phyloP scores from a whole-genome alignment of 345 rosid genomes.

The Fremontodendron californicum region DNA sequence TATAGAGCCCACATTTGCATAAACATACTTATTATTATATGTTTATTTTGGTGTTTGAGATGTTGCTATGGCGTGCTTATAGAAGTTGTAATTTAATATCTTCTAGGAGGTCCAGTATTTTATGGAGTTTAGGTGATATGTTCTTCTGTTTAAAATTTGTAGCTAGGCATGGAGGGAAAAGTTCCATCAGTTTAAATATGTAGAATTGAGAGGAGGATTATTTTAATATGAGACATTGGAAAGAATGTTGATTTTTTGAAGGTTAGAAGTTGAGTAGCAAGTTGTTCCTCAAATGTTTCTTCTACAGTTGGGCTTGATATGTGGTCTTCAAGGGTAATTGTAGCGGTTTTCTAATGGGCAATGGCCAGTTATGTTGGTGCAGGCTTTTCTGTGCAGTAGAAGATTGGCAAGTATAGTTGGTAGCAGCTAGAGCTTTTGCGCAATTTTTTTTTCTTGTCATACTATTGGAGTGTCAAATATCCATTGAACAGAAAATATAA shows the following conservation, averaged over 20 bases:
- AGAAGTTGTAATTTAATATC: neutral
- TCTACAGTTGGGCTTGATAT: neutral
- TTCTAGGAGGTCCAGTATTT: neutral
- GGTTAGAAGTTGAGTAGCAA: neutral
- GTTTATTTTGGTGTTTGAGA: neutral
- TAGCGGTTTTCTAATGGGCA: neutral
- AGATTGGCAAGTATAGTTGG: neutral
- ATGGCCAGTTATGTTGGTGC: neutral
- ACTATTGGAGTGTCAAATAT: neutral
- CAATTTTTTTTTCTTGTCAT: neutral
- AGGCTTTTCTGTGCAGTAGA: neutral
- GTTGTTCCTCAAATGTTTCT: neutral
- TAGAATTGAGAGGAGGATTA: neutral
- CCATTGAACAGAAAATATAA: neutral
- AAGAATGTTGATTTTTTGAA: neutral
- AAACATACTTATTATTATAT: neutral
- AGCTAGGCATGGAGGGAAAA: neutral
- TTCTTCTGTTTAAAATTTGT: neutral
- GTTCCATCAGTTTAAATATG: neutral
- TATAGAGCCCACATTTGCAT: neutral
- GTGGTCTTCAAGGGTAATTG: neutral
- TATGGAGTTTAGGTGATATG: neutral
- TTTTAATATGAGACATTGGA: neutral
- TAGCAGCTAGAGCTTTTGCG: neutral
- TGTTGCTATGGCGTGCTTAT: neutral